Conservation (phyloP, 2,329 filamentous ascomycete genomes). For the Neonectria punicea region DNA sequence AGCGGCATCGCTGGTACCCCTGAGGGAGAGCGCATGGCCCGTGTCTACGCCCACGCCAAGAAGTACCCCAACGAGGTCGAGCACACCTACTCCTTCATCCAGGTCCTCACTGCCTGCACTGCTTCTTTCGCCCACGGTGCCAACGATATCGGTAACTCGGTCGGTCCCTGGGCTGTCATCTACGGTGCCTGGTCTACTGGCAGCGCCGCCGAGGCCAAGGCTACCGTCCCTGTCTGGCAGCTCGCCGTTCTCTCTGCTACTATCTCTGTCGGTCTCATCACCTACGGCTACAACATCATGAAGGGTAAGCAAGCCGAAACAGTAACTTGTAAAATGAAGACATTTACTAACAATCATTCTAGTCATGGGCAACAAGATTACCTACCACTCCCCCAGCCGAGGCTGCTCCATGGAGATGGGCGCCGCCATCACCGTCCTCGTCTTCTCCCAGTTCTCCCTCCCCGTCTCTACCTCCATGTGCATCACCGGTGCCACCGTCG, state of each 20-base stretch:
- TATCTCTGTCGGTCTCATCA: slow-evolving; percentile 75
- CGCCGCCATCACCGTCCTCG: slow-evolving; percentile 78
- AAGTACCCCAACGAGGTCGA: slow-evolving; percentile 80
- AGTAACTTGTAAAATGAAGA: neutral
- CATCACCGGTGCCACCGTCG: slow-evolving; percentile 82
- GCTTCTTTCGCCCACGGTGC: slow-evolving; percentile 81
- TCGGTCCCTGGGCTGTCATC: slow-evolving; percentile 76
- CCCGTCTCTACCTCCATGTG: slow-evolving; percentile 84
- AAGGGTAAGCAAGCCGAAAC: slow-evolving; percentile 63
- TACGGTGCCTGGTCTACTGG: slow-evolving; percentile 76
- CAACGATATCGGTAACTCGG: slow-evolving; percentile 80
- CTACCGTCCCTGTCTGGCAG: slow-evolving; percentile 78
- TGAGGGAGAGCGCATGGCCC: slow-evolving; percentile 74
- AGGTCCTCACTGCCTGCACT: slow-evolving; percentile 75
- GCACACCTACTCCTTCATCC: slow-evolving; percentile 74
- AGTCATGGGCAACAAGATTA: slow-evolving; percentile 87
- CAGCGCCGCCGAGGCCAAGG: slow-evolving; percentile 68
- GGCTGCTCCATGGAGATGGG: slow-evolving; percentile 83
- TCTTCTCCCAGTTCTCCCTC: slow-evolving; percentile 80
- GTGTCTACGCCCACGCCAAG: slow-evolving; percentile 65
- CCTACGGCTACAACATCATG: slow-evolving; percentile 88
- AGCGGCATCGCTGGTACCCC: slow-evolving; percentile 75
- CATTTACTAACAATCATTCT: slow-evolving; percentile 18
- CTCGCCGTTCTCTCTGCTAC: slow-evolving; percentile 73
- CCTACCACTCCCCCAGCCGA: slow-evolving; percentile 69